A percentile compares a stretch with the other conserved stretches of the same genome.
These are phyloP conservation scores for Cryptosporidium baileyi DNA, from an alignment of 169 alveolate genomes.

Conservation along the genomic window DNA sequence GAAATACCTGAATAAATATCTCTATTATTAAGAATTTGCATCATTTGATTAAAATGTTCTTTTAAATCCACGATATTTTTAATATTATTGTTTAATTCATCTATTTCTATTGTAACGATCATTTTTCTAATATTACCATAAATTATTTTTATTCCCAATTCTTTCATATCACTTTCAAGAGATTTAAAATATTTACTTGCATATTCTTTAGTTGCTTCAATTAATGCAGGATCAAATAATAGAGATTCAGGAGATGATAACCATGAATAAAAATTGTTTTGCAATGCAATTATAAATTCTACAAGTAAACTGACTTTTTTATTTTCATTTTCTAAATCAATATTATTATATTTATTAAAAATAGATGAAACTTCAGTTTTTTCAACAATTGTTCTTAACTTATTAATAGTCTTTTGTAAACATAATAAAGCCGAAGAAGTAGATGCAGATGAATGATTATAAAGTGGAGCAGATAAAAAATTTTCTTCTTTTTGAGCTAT, in stretches of 20 bases:
- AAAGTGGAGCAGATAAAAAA: constrained; percentile 8
- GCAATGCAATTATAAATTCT: constrained; percentile 75
- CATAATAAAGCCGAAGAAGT: constrained; percentile 48
- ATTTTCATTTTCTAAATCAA: neutral
- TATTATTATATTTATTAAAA: neutral
- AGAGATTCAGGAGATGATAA: constrained; percentile 73
- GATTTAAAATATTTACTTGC: constrained; percentile 1
- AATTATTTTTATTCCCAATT: constrained; percentile 26
- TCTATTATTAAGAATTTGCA: constrained; percentile 18
- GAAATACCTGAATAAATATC: constrained; percentile 31
- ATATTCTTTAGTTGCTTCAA: constrained; percentile 70
- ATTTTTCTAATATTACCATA: constrained; percentile 50
- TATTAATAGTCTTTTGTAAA: constrained; percentile 18
- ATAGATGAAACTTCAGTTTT: neutral
- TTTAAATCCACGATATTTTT: neutral
- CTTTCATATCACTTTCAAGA: constrained; percentile 12
- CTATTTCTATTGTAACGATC: constrained; percentile 20
- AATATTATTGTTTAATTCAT: neutral
- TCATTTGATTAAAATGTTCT: constrained; percentile 3
- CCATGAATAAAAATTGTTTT: constrained; percentile 77
- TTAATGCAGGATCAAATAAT: constrained; percentile 77
- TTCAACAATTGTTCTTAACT: constrained; percentile 20
- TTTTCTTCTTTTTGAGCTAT: neutral
- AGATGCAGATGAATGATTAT: constrained; percentile 42
- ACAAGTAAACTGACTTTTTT: constrained; percentile 58